Percentiles rank a stretch among this genome's conserved stretches.
phyloP scores from a whole-genome alignment of 345 rosid species.

The Dimocarpus longan region DNA sequence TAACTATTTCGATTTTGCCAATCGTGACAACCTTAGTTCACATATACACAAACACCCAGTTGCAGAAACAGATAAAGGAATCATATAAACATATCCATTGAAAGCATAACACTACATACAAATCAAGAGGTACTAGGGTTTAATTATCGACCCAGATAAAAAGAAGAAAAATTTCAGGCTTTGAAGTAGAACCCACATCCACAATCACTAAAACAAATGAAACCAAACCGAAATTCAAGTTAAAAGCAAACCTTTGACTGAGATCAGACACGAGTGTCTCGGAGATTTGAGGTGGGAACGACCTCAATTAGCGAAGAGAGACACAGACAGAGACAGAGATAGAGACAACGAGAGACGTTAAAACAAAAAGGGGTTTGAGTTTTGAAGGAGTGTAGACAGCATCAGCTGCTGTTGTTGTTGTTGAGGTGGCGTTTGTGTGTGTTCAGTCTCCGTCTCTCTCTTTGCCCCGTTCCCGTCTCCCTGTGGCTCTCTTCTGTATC shows the following conservation, averaged over 20 bases:
- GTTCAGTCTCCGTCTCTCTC: conserved; percentile 1
- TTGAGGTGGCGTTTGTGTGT: neutral
- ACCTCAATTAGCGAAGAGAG: neutral
- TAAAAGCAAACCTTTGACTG: neutral
- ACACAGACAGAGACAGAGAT: neutral
- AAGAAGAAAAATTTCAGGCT: too few species aligned
- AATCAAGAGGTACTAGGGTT: conserved; percentile 9
- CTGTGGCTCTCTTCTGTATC: neutral
- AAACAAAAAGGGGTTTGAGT: neutral
- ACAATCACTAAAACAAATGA: neutral
- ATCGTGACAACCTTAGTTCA: neutral
- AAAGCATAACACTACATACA: neutral
- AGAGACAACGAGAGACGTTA: neutral
- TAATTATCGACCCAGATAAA: neutral
- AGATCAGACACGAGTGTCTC: neutral
- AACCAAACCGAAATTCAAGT: neutral
- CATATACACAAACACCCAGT: neutral
- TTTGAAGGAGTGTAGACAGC: neutral
- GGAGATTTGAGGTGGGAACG: neutral
- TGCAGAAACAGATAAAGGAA: neutral
- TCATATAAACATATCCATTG: neutral
- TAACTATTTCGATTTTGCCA: neutral
- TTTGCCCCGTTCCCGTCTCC: neutral
- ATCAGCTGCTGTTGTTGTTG: neutral
- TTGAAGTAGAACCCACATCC: neutral